Base-by-base conservation (phyloP, 805 yeast species). In the Zygotorulaspora florentina region DNA sequence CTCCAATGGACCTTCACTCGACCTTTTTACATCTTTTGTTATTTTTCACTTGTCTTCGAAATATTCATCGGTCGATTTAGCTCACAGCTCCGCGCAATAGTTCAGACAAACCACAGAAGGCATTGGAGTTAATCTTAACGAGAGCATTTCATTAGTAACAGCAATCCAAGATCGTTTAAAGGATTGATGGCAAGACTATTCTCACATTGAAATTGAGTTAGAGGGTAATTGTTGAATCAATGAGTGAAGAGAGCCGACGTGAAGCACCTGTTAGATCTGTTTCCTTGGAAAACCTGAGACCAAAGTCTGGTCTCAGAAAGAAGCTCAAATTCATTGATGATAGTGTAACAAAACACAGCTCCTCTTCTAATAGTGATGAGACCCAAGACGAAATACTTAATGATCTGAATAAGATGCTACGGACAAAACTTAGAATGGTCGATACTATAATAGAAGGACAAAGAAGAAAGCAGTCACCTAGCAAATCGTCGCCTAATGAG, bases 401-500 rank as follows among this genome's bases (percentile, higher is more conserved):
- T 5, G 65, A 61, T 42, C 43, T 62, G 25, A 64, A 61, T 38
- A 49, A 49, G 31, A 51, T 57, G 29, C 39, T 62, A 15, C 47
- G 56, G 31, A 53, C 51, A 12, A 62, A 60, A 40, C 43, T 60
- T 34, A 56, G 51, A 26, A 38, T 53, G 39, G 51, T 45, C n/a
- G 55, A 56, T 25, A 35, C 52, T 11, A 38, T 39, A 26, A 26
- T 42, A 20, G 43, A 35, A 20, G 41, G 44, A 11, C 46, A 43
- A 27, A 20, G 35, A 29, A 28, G 17, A 12, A 42, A 43, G 27
- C 31, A 39, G 35, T n/a, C 36, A 13, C 20, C 36, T 3, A 34
- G 35, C 11, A 35, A 42, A 40, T 17, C 46, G 1, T 34, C 52
- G 1, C 27, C 31, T 15, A 67, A 70, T 47, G 67, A 75, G 36